phyloP scores from a whole-genome alignment of 108 stramenopile species.

The Cyclostephanos invisitatus region DNA sequence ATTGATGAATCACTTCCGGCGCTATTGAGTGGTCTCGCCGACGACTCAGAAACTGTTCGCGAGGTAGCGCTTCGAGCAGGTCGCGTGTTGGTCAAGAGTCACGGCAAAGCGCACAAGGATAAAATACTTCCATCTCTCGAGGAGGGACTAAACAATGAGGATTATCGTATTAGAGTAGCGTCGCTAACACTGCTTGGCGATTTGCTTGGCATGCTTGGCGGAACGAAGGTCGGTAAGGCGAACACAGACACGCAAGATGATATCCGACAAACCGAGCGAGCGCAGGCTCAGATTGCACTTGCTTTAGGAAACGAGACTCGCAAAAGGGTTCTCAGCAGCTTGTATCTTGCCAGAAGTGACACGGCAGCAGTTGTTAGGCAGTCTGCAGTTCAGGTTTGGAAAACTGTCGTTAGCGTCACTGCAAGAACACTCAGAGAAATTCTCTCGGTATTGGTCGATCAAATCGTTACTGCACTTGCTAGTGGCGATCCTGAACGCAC shows the following conservation, averaged over 20 bases:
- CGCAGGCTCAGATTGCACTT: slow-evolving; percentile 88
- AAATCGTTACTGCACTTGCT: slow-evolving; percentile 84
- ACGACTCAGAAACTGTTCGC: slow-evolving; percentile 92
- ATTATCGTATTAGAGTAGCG: slow-evolving; percentile 93
- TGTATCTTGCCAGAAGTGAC: slow-evolving; percentile 95
- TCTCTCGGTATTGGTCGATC: slow-evolving; percentile 84
- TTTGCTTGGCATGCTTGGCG: slow-evolving; percentile 93
- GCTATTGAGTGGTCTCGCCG: slow-evolving; percentile 92
- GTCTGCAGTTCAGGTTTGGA: slow-evolving; percentile 96
- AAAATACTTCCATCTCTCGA: slow-evolving; percentile 94
- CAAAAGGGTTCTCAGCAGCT: slow-evolving; percentile 83
- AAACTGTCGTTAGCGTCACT: slow-evolving; percentile 96
- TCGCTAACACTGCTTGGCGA: slow-evolving; percentile 95
- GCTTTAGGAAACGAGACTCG: slow-evolving; percentile 82
- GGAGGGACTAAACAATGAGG: slow-evolving; percentile 86
- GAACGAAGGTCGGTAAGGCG: slow-evolving; percentile 82
- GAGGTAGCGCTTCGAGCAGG: slow-evolving; percentile 97
- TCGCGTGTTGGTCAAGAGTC: slow-evolving; percentile 90
- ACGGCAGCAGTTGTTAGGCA: slow-evolving; percentile 90
- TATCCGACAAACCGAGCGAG: slow-evolving; percentile 80
- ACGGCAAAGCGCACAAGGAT: slow-evolving; percentile 88
- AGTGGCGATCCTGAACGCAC: slow-evolving; percentile 87
- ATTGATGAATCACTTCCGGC: slow-evolving; percentile 91
- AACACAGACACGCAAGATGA: slow-evolving; percentile 91
- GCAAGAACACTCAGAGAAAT: slow-evolving; percentile 93